phyloP scores from a whole-genome alignment of 805 yeast species.

The Yarrowia sp. region DNA sequence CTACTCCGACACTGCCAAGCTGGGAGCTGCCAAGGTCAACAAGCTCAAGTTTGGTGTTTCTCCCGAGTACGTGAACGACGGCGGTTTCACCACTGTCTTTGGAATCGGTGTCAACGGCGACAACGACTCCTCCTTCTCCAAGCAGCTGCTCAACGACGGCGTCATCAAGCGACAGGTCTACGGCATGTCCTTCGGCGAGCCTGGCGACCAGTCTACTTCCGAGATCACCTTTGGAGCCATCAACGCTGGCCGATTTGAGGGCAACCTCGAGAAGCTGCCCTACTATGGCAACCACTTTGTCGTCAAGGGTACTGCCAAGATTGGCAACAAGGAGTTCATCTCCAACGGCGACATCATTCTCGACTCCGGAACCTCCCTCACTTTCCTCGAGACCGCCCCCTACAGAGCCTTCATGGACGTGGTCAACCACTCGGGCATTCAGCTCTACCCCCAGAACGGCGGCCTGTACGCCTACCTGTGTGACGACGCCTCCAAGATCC shows the following conservation, averaged over 20 bases:
- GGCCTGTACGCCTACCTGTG: not conserved
- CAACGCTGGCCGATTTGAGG: constrained; percentile 16
- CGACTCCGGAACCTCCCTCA: constrained; percentile 27
- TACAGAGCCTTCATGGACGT: not conserved
- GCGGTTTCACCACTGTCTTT: constrained; percentile 17
- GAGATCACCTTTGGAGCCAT: constrained; percentile 26
- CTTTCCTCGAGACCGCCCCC: constrained; percentile 6
- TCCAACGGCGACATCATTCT: not conserved
- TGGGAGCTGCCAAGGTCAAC: not conserved
- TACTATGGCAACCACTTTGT: not conserved
- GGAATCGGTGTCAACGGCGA: constrained; percentile 3
- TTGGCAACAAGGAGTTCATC: not conserved
- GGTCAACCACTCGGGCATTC: not conserved
- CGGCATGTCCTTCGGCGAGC: constrained; percentile 10
- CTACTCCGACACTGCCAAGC: constrained; percentile 5
- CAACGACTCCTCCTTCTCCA: constrained; percentile 5
- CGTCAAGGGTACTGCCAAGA: constrained; percentile 1
- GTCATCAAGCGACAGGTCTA: constrained; percentile 19
- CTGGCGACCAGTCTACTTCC: constrained; percentile 36
- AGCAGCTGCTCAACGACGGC: not conserved
- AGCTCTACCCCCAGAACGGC: not conserved
- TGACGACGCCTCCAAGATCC: not conserved
- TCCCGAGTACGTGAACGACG: not conserved
- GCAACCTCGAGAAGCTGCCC: constrained; percentile 15
- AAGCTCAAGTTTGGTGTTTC: constrained; percentile 17